Base-by-base conservation (phyloP, 1,139 yeast genomes). In the Wickerhamiella infanticola region DNA sequence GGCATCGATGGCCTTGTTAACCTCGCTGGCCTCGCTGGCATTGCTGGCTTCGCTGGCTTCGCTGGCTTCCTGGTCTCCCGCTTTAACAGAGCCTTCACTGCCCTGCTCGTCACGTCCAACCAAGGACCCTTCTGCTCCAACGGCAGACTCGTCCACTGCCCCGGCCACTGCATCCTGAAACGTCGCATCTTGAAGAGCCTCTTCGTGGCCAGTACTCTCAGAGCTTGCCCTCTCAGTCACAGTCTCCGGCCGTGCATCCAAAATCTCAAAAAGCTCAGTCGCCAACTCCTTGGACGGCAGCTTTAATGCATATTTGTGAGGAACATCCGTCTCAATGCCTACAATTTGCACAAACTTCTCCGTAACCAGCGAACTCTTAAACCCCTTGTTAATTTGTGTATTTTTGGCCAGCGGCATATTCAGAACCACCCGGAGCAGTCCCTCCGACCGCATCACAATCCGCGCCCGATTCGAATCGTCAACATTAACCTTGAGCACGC, bases 371-470 rank as follows among this genome's bases (percentile, higher is more conserved):
- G 96, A 85, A 41, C 94, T 82, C 51, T 83, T 84, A 71, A 88
- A 79, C 0, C 97, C 98, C 59, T 76, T 75, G 50, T 75, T 66
- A 3, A 85, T 65, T 49, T 77, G 76, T 18, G 85, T 74, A 9
- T 69, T 72, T 3, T 66, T 63, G 1, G 71, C 67, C 36, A 93
- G 66, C 24, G 86, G 81, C 45, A 79, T 66, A 62, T 93, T 93
- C 53, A 93, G 68, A 33, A 90, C 78, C 26, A 90, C 93, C 52
- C 88, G 75, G 51, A 85, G 70, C 35, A 85, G 74, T 1, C 95
- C 95, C 52, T 82, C 84, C 3, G 95, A 79, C 60, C 99, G 76
- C 96, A 93, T 88, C 3, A 90, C 81, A 27, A 90, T 62, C 54
- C 97, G 70, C 3, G 76, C 64, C 24, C 61, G 61, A 45, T 54